A percentile compares a stretch with the other conserved stretches of the same genome.
phyloP scores from a whole-genome alignment of 495 filamentous ascomycete genomes.

The Lasiosphaeria hispida region DNA sequence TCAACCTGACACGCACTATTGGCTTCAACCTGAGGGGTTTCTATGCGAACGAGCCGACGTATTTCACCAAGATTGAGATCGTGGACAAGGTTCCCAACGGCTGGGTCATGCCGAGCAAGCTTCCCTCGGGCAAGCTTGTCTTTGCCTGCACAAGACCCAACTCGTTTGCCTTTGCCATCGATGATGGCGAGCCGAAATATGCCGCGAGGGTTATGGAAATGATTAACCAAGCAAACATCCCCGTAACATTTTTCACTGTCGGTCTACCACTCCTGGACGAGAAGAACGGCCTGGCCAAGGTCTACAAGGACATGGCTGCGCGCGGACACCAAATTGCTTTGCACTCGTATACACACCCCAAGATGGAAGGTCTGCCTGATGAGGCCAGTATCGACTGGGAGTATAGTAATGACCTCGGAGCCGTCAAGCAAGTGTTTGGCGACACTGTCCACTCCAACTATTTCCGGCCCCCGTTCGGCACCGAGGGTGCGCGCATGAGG shows the following conservation, averaged over 20 bases:
- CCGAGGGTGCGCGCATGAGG: conserved; percentile 67
- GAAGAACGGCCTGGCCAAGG: conserved; percentile 57
- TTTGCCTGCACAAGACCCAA: conserved; percentile 69
- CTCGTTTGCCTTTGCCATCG: conserved; percentile 77
- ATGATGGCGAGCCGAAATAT: conserved; percentile 65
- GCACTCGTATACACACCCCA: conserved; percentile 72
- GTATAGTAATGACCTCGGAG: conserved; percentile 58
- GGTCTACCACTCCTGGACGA: conserved; percentile 61
- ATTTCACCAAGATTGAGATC: conserved; percentile 63
- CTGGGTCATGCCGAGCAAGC: conserved; percentile 57
- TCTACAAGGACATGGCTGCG: conserved; percentile 63
- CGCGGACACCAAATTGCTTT: conserved; percentile 73
- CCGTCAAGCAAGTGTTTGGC: conserved; percentile 52
- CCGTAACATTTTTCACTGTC: conserved; percentile 78
- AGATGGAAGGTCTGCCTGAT: conserved; percentile 63
- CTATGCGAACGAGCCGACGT: conserved; percentile 52
- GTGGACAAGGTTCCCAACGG: conserved; percentile 51
- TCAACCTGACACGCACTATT: conserved; percentile 58
- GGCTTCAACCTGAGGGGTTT: conserved; percentile 71
- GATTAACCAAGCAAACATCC: conserved; percentile 59
- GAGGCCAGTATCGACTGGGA: conserved; percentile 67
- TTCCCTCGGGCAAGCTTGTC: conserved; percentile 59
- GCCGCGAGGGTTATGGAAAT: conserved; percentile 65
- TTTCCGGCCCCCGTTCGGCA: conserved; percentile 77
- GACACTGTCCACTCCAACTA: conserved; percentile 44